A percentile compares a stretch with the other conserved stretches of the same genome.
These are phyloP conservation scores for Inga oerstediana DNA, from an alignment of 306 rosid genomes.

Conservation along the genomic window DNA sequence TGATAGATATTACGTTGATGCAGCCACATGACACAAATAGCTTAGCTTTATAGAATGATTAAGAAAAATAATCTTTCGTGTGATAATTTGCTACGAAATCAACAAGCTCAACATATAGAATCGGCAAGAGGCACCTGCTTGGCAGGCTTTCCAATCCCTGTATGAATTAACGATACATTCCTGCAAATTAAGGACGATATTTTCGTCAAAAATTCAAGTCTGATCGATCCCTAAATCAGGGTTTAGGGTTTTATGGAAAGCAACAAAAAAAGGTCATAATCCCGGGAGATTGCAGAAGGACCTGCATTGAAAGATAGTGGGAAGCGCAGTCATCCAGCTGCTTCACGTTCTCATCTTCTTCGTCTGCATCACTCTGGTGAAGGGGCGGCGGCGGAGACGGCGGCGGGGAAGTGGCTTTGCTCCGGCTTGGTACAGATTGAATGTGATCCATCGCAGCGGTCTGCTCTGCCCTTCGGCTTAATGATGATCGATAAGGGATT, in stretches of 20 bases:
- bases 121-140: conserved; percentile 44
- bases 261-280: background rate
- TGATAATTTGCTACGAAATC: conserved; percentile 1
- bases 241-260: conserved; percentile 52
- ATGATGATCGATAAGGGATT: background rate
- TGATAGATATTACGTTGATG: background rate
- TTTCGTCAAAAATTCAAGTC: background rate
- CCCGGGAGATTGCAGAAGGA: conserved; percentile 3
- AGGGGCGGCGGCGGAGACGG: conserved; percentile 30
- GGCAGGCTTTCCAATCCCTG: conserved; percentile 87
- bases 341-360: conserved; percentile 75
- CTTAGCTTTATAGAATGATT: background rate
- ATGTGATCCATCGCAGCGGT: conserved; percentile 32
- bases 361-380: conserved; percentile 65
- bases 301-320: conserved; percentile 78
- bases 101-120: background rate
- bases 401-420: conserved; percentile 5
- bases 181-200: conserved; percentile 38
- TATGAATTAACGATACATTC: conserved; percentile 68
- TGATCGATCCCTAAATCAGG: conserved; percentile 4
- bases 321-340: conserved; percentile 81
- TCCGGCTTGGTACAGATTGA: conserved; percentile 11
- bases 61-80: background rate
- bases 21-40: background rate
- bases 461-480: background rate